A percentile compares a stretch with the other conserved stretches of the same genome.
These are phyloP conservation scores for Ambrosia artemisiifolia DNA, from an alignment of 129 eudicot genomes.

Conservation along the genomic window DNA sequence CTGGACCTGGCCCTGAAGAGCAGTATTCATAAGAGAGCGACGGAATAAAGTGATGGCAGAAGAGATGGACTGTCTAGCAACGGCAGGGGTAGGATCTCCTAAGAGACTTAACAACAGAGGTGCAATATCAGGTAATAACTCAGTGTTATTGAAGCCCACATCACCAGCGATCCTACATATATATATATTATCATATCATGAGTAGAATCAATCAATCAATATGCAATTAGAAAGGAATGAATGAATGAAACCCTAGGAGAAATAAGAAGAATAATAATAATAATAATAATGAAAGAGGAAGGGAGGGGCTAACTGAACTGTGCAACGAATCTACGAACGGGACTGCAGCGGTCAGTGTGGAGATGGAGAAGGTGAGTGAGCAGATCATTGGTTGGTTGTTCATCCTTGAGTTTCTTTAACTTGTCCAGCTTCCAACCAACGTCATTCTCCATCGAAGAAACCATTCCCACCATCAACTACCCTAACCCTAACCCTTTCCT, in stretches of 20 bases:
- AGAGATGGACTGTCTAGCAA: slow-evolving; percentile 81
- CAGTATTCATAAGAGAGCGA: slow-evolving; percentile 48
- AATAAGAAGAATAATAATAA: no score
- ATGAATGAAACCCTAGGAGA: no score
- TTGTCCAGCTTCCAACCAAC: slow-evolving; percentile 57
- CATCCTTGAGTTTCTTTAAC: slow-evolving; percentile 40
- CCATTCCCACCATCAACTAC: slow-evolving; percentile 36
- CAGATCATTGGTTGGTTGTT: slow-evolving; percentile 25
- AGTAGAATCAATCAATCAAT: no score
- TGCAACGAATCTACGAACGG: slow-evolving; percentile 66
- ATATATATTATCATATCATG: no score
- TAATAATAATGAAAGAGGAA: background rate
- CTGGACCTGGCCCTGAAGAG: no score
- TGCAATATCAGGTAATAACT: slow-evolving; percentile 63
- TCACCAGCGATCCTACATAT: slow-evolving; percentile 73
- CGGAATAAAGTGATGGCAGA: slow-evolving; percentile 69
- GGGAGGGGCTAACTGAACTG: slow-evolving; percentile 49
- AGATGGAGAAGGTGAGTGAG: slow-evolving; percentile 50
- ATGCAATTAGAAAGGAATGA: no score
- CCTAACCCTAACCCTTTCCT: no score
- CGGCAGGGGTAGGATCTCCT: slow-evolving; percentile 87
- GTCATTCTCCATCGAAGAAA: background rate
- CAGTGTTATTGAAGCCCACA: slow-evolving; percentile 63
- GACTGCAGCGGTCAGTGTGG: slow-evolving; percentile 60
- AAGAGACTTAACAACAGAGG: slow-evolving; percentile 62